Conservation (phyloP, 1,139 yeast genomes). For the Yamadazyma epiphylla region DNA sequence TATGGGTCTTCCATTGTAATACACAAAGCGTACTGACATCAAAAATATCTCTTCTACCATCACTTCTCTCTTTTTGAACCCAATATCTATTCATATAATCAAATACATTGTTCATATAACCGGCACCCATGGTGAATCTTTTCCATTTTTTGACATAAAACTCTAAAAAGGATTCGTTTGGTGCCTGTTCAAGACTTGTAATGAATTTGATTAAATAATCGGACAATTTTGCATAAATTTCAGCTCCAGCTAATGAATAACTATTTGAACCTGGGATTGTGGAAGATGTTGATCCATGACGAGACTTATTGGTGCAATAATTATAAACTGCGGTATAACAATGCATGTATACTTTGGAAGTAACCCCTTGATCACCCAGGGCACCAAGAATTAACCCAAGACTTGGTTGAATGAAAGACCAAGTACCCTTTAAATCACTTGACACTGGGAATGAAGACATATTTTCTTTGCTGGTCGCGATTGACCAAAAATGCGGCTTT, state of each 20-base stretch:
- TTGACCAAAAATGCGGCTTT: too few relatives aligned
- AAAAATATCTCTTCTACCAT: slow-evolving; percentile 86
- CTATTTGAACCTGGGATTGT: slow-evolving; percentile 20
- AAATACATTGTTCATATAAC: slow-evolving; percentile 86
- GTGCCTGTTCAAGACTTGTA: slow-evolving; percentile 41
- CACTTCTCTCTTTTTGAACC: slow-evolving; percentile 95
- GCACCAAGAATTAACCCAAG: slow-evolving; percentile 67
- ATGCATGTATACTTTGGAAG: slow-evolving; percentile 70
- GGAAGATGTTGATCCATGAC: slow-evolving; percentile 21
- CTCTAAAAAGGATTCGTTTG: slow-evolving; percentile 68
- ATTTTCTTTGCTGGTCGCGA: too few relatives aligned
- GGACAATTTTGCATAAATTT: slow-evolving; percentile 71
- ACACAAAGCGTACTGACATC: slow-evolving; percentile 88
- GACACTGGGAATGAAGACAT: slow-evolving; percentile 27
- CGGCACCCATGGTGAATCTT: slow-evolving; percentile 87
- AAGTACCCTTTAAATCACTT: slow-evolving; percentile 64
- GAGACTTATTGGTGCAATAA: slow-evolving; percentile 83
- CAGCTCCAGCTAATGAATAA: slow-evolving; percentile 76
- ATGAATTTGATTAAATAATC: slow-evolving; percentile 65
- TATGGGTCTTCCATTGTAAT: slow-evolving; percentile 80
- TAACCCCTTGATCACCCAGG: slow-evolving; percentile 59
- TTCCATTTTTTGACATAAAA: slow-evolving; percentile 89
- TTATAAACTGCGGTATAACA: slow-evolving; percentile 86
- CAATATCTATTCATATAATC: slow-evolving; percentile 96
- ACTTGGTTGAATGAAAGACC: slow-evolving; percentile 76